Base-by-base conservation (phyloP, 164 flowering plant species). In the Dillenia turbinata region DNA sequence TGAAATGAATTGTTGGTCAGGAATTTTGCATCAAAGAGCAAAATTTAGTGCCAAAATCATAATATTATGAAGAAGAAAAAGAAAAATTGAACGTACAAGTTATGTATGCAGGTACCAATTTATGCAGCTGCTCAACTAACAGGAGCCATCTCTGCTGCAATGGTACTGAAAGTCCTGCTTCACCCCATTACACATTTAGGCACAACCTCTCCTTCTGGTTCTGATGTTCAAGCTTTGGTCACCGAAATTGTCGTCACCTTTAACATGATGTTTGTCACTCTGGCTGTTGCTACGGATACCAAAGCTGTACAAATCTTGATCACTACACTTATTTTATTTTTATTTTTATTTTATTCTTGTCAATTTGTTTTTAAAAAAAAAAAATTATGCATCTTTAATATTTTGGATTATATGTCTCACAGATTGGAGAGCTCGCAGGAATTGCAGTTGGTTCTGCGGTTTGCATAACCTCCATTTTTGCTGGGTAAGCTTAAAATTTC, bases 401-500 rank as follows among this genome's bases (percentile, higher is more conserved):
- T 26, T 26, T 2, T 26, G 5, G 0, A 26, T 1, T 26, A 0
- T 26, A 44, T 62, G 13, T 19, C 43, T 51, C 52, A 22, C 75
- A 88, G 92, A 57, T 80, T 8, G 96, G 96, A 59, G 92, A 91
- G 75, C 81, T 91, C 9, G 96, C 92, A 51, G 97, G 97, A 12
- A 66, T 91, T 0, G 96, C 97, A 14, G 91, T 87, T 17, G 97
- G 96, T 2, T 91, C 90, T n/a, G 85, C 96, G 16, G 93, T 91
- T 5, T 78, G 86, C 73, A 86, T 91, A 47, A 79, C 88, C 49
- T 85, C 91, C 22, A 84, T 89, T 58, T 71, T 91, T n/a, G 97
- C 89, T 0, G 97, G 97, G 97, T 91, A 80, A 74, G 79, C 19
- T 59, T 65, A 69, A 68, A 65, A 78, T 81, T 74, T 26, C 33